A percentile compares a stretch with the other conserved stretches of the same genome.
phyloP scores from a whole-genome alignment of 768 basidiomycete species.

The Mycena galericulata region DNA sequence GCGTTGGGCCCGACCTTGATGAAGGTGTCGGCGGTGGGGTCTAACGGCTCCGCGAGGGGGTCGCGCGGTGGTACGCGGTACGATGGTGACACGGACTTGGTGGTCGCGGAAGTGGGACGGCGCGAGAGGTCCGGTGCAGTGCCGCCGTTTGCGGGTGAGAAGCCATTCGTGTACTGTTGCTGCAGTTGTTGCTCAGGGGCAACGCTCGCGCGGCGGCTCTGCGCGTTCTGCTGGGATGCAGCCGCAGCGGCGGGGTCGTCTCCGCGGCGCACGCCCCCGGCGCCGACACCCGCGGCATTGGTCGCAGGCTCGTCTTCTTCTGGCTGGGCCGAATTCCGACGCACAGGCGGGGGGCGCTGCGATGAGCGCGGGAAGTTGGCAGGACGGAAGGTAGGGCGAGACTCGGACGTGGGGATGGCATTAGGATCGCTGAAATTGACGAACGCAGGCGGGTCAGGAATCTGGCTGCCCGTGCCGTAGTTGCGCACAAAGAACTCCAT shows the following conservation, averaged over 20 bases:
- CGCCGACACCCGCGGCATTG: conserved; percentile 80
- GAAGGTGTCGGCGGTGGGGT: conserved; percentile 73
- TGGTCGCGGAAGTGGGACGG: conserved; percentile 30
- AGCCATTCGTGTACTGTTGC: conserved; percentile 24
- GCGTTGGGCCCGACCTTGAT: conserved; percentile 77
- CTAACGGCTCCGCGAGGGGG: conserved; percentile 69
- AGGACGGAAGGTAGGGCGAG: conserved; percentile 66
- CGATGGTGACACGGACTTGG: conserved; percentile 33
- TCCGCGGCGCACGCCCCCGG: conserved; percentile 62
- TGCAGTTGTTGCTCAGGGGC: conserved; percentile 10
- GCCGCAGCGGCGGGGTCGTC: conserved; percentile 46
- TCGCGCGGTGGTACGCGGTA: conserved; percentile 54
- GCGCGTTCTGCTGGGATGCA: conserved; percentile 48
- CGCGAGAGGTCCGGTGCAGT: conserved; percentile 31
- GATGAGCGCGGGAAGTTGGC: conserved; percentile 65
- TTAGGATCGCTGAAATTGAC: conserved; percentile 83
- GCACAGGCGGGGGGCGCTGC: conserved; percentile 49
- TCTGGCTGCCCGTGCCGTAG: conserved; percentile 88
- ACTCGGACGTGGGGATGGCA: conserved; percentile 69
- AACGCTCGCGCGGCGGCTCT: conserved; percentile 38
- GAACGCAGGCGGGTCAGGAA: conserved; percentile 90
- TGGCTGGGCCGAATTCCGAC: conserved; percentile 39
- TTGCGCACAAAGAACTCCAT: conserved; percentile 90
- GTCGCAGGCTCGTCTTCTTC: conserved; percentile 61
- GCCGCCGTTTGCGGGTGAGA: conserved; percentile 29